Percentiles rank a stretch among this genome's conserved stretches.
These are phyloP conservation scores for Huiozyma sinensis DNA, from an alignment of 805 yeast species.

Conservation along the genomic window DNA sequence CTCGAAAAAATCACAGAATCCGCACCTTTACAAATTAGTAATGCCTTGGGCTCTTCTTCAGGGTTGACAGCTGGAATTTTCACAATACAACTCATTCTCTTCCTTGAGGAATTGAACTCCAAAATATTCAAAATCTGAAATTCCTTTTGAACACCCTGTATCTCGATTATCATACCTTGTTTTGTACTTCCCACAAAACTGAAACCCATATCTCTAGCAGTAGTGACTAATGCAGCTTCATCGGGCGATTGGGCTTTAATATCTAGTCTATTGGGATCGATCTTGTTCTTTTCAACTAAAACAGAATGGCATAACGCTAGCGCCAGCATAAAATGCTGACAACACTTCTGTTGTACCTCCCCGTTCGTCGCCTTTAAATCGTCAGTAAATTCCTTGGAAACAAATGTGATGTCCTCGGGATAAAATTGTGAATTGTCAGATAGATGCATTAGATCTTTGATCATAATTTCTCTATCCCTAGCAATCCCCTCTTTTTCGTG, in stretches of 20 bases:
- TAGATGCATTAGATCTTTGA: constrained; percentile 32
- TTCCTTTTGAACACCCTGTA: constrained; percentile 61
- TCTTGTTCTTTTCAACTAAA: constrained; percentile 53
- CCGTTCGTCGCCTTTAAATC: constrained; percentile 44
- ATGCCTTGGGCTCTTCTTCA: constrained; percentile 44
- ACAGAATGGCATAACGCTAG: constrained; percentile 75
- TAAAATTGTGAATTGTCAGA: constrained; percentile 32
- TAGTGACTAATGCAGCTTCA: constrained; percentile 76
- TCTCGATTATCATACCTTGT: constrained; percentile 53
- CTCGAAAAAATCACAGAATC: constrained; percentile 70
- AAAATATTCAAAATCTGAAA: constrained; percentile 60
- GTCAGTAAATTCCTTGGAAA: constrained; percentile 54
- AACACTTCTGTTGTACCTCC: constrained; percentile 40
- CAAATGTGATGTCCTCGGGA: constrained; percentile 57
- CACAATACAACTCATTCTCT: constrained; percentile 77
- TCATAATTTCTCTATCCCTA: constrained; percentile 51
- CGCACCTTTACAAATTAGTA: constrained; percentile 75
- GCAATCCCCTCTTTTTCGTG: constrained; percentile 44
- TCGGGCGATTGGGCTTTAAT: constrained; percentile 78
- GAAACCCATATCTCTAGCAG: constrained; percentile 72
- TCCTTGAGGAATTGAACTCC: constrained; percentile 76
- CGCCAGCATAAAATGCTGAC: constrained; percentile 67
- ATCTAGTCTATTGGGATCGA: constrained; percentile 42
- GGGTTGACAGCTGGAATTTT: constrained; percentile 45
- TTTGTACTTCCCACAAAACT: constrained; percentile 56